phyloP scores from a whole-genome alignment of 2,329 filamentous ascomycete species.

The Ascocoryne sarcoides region DNA sequence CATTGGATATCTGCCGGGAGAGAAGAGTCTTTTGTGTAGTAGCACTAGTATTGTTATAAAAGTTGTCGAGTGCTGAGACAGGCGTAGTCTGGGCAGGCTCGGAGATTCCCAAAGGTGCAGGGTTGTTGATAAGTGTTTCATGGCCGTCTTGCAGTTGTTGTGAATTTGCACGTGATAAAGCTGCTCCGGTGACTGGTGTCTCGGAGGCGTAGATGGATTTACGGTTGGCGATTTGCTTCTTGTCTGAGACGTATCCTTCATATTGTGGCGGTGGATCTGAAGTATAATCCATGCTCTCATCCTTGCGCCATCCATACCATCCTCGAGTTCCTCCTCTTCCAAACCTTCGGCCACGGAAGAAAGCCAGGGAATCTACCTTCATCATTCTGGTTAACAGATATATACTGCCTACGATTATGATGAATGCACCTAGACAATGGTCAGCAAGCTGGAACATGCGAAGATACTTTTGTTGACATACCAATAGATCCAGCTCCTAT shows the following conservation, averaged over 20 bases:
- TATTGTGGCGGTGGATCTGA: conserved; percentile 19
- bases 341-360: conserved; percentile 12
- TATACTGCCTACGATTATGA: conserved; percentile 20
- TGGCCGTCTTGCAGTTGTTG: conserved; percentile 9
- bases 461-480: conserved; percentile 7
- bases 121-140: conserved; percentile 10
- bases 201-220: conserved; percentile 8
- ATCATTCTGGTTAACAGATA: conserved; percentile 22
- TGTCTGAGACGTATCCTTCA: conserved; percentile 8
- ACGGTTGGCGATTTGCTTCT: conserved; percentile 13
- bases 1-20: conserved; percentile 6
- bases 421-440: conserved; percentile 21
- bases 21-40: conserved; percentile 2
- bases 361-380: conserved; percentile 15
- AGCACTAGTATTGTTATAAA: conserved; percentile 8
- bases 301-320: conserved; percentile 23
- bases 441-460: conserved; percentile 1
- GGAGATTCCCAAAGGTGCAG: conserved; percentile 11
- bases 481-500: conserved; percentile 25
- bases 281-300: conserved; percentile 5
- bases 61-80: conserved; percentile 4
- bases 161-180: conserved; percentile 8
- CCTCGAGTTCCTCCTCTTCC: conserved; percentile 18
- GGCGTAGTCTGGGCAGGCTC: conserved; percentile 6
- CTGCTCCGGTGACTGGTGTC: conserved; percentile 8